Base-by-base conservation (phyloP, 1,284 basidiomycete genomes). In the Chiua sp. region DNA sequence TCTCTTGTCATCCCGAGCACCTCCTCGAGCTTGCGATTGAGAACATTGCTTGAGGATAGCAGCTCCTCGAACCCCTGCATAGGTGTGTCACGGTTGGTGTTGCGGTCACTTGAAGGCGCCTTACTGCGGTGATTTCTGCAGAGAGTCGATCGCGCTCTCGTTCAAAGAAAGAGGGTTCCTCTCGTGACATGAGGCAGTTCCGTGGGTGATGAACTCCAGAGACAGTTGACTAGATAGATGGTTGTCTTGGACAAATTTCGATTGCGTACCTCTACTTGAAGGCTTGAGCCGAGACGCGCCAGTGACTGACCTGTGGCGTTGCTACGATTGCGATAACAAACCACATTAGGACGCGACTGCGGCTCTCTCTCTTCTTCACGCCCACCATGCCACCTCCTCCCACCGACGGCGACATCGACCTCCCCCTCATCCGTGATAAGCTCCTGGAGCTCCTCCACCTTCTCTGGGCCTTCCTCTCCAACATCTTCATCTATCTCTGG, bases 21-120 rank as follows among this genome's bases (percentile, higher is more conserved):
- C 72, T 98, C 94, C 76, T 98, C 96, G 6, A 98, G 81, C 70
- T 94, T 96, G 59, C 96, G 87, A 74, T 98, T 98, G 22, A 96
- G 78, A n/a, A 85, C 84, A 72, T 98, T 98, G 59, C 88, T 90
- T n/a, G 91, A 87, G 2, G 90, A 90, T 20, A 98, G 79, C 7
- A 97, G 76, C 61, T 93, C 90, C 70, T 97, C 96, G 68, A 98
- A 94, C n/a, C 89, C 90, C 96, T 98, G 61, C 37, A 39, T 20
- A 33, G 4, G 18, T 39, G n/a, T 44, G 23, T 65, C 39, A 47
- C 56, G 35, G 16, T 22, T 35, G 47, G 20, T 51, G 28, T 18
- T 10, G 42, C 15, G 42, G 20, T 56, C 53, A 52, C n/a, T 32
- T 32, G 30, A 28, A 28, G 44, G 47, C 13, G 37, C 73, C 85